These are phyloP conservation scores for Melastoma malabathricum DNA, from an alignment of 345 rosid genomes.

Conservation along the genomic window DNA sequence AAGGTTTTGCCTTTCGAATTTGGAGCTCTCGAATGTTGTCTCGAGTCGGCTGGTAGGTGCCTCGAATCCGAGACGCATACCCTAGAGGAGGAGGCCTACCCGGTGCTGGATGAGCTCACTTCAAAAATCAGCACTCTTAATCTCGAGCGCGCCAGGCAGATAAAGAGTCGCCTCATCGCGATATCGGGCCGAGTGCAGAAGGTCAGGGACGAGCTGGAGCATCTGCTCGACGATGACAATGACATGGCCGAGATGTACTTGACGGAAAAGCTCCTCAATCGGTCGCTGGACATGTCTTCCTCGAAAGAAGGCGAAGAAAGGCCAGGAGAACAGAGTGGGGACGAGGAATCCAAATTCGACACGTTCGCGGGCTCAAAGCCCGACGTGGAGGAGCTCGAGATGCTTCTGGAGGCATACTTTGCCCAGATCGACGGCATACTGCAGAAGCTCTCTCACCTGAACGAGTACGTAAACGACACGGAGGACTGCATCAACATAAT, in stretches of 20 bases:
- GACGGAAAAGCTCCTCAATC: constrained; percentile 30
- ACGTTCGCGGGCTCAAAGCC: constrained; percentile 13
- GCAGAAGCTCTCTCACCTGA: constrained; percentile 23
- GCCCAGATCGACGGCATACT: constrained; percentile 37
- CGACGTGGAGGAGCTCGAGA: constrained; percentile 37
- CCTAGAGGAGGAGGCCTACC: constrained; percentile 68
- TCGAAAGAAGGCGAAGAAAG: constrained; percentile 16
- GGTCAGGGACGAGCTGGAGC: constrained; percentile 61
- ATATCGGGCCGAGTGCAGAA: constrained; percentile 65
- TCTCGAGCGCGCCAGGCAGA: constrained; percentile 62
- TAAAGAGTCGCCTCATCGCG: constrained; percentile 64
- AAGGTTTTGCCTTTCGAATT: constrained; percentile 58
- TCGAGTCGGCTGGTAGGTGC: constrained; percentile 58
- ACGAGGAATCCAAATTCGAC: constrained; percentile 9
- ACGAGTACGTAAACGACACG: no score
- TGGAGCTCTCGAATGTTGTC: constrained; percentile 66
- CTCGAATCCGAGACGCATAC: constrained; percentile 57
- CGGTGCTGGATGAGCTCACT: constrained; percentile 71
- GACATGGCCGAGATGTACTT: constrained; percentile 51
- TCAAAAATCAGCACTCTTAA: constrained; percentile 68
- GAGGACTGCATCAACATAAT: no score
- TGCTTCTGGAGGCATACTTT: constrained; percentile 49
- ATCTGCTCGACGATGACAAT: constrained; percentile 44
- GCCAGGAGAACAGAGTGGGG: constrained; percentile 15
- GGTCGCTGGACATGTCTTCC: constrained; percentile 13